A percentile compares a stretch with the other conserved stretches of the same genome.
Evolutionary conservation across 192 early-diverging fungal genomes (phyloP).

Genomic region (Gryganskiella cystojenkinii): DNA sequence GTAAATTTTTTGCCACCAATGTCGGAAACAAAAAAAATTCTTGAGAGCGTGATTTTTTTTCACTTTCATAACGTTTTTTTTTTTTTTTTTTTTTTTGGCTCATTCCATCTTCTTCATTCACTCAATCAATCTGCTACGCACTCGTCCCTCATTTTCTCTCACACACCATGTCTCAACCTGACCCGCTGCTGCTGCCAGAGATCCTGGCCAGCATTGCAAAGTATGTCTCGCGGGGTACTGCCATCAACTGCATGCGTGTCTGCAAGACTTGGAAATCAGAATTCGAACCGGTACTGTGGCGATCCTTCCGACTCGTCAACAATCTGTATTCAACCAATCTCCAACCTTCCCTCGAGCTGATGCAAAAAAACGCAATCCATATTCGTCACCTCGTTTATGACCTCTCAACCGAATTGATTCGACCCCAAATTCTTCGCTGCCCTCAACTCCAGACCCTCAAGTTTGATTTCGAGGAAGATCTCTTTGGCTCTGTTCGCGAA

Average conservation of each 20-base stretch:
- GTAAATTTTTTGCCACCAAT: too few relatives aligned
- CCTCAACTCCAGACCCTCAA: slow-evolving; percentile 12
- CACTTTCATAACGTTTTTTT: too few relatives aligned
- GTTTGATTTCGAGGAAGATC: not conserved
- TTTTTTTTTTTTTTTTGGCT: not conserved
- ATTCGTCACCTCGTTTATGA: slow-evolving; percentile 8
- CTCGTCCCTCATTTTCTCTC: not conserved
- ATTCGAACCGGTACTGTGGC: slow-evolving; percentile 30
- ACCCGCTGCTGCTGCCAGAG: slow-evolving; percentile 22
- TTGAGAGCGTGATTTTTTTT: too few relatives aligned
- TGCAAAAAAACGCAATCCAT: slow-evolving; percentile 24
- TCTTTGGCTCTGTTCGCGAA: not conserved
- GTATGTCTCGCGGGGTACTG: not conserved
- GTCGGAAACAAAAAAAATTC: too few relatives aligned
- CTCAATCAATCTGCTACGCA: not conserved
- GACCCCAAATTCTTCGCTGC: slow-evolving; percentile 1
- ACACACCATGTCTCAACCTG: not conserved
- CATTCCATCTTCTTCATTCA: not conserved
- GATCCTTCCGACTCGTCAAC: slow-evolving; percentile 3
- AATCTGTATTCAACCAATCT: not conserved
- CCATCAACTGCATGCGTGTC: slow-evolving; percentile 20
- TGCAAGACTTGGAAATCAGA: slow-evolving; percentile 25
- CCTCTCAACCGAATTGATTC: not conserved
- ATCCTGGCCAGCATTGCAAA: slow-evolving; percentile 24
- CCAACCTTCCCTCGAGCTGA: slow-evolving; percentile 3